Percentiles rank a stretch among this genome's conserved stretches.
phyloP scores from a whole-genome alignment of 2,329 filamentous ascomycete genomes.

The Paradendryphiella salina region DNA sequence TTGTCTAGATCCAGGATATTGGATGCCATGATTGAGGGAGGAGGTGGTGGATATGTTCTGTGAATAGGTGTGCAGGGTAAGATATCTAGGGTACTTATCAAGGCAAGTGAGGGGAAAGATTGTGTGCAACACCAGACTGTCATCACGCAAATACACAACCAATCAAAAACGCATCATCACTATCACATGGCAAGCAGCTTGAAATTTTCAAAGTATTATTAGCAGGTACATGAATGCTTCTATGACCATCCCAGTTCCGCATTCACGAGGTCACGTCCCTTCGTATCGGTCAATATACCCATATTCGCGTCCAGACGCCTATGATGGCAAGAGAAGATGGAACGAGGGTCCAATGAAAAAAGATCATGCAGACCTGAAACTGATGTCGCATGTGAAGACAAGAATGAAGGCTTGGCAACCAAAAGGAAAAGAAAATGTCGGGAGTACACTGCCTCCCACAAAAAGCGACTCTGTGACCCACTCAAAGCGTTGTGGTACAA shows the following conservation, averaged over 20 bases:
- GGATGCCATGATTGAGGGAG: neutral
- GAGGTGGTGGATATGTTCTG: neutral
- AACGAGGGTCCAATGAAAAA: slow-evolving; percentile 9
- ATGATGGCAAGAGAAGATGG: slow-evolving; percentile 14
- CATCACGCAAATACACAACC: neutral
- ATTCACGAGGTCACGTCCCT: slow-evolving; percentile 14
- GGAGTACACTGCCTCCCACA: slow-evolving; percentile 22
- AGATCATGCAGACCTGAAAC: slow-evolving; percentile 9
- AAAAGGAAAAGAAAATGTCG: slow-evolving; percentile 13
- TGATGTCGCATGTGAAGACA: slow-evolving; percentile 7
- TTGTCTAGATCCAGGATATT: neutral
- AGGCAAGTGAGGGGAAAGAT: neutral
- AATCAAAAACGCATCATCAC: neutral
- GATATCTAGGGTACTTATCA: neutral
- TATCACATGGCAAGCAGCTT: neutral
- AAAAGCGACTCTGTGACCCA: slow-evolving; percentile 26
- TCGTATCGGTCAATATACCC: slow-evolving; percentile 18
- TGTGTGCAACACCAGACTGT: neutral
- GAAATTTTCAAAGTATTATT: slow-evolving; percentile 24
- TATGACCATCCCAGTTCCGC: slow-evolving; percentile 9
- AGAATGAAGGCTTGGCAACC: slow-evolving; percentile 18
- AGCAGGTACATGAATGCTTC: slow-evolving; percentile 19
- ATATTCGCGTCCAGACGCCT: slow-evolving; percentile 23
- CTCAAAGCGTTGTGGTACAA: slow-evolving; percentile 33
- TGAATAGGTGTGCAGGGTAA: neutral